Percentiles rank a stretch among this genome's conserved stretches.
Evolutionary conservation across 192 early-diverging fungal species (phyloP).

Genomic region (Coemansia sp.): DNA sequence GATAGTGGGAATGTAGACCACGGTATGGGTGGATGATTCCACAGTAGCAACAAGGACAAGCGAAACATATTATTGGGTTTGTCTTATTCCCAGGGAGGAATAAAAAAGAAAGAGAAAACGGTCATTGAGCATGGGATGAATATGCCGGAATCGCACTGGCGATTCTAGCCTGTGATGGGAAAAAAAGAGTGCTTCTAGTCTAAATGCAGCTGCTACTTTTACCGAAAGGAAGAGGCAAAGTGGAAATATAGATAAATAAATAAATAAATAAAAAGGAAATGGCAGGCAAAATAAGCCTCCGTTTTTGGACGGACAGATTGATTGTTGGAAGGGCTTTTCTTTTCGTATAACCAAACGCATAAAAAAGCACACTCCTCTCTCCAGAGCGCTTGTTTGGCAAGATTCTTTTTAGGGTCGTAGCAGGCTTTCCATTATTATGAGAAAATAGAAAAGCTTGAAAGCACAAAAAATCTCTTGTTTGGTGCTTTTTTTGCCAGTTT

Average conservation of each 20-base stretch:
- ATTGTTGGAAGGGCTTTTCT: neutral
- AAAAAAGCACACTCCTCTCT: neutral
- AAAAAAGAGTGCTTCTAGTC: neutral
- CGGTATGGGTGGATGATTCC: neutral
- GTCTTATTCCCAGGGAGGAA: neutral
- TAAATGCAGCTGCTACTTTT: neutral
- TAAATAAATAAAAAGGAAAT: neutral
- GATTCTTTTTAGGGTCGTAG: neutral
- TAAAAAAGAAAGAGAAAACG: neutral
- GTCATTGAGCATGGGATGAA: no score
- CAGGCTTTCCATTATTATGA: neutral
- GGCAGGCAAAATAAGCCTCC: constrained; percentile 1
- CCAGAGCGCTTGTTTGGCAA: neutral
- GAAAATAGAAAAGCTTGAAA: no score
- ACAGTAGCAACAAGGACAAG: neutral
- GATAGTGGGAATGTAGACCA: no score
- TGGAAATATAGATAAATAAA: neutral
- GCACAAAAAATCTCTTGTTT: no score
- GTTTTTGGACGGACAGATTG: neutral
- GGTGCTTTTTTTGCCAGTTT: no score
- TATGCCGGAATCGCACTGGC: neutral
- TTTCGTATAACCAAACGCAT: neutral
- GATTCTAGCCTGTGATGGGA: neutral
- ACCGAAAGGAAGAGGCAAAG: neutral
- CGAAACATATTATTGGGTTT: neutral